Evolutionary conservation across 2,329 filamentous ascomycete genomes (phyloP), one percentile per base, ranked within the genome.

Genomic region (Nigrospora oryzae): DNA sequence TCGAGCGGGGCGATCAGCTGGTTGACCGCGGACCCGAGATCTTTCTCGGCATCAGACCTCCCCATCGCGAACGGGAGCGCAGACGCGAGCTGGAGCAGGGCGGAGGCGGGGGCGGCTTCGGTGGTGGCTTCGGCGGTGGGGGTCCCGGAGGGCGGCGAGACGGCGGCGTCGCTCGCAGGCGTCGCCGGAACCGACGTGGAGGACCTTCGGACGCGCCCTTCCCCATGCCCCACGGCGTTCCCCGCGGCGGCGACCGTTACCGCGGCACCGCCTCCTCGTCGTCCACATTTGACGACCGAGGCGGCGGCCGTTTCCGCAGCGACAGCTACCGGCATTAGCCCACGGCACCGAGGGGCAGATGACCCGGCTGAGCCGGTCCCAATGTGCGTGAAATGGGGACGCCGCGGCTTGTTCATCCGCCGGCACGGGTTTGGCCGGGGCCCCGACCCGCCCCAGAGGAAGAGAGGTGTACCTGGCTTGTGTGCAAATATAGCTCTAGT

Each of bases 21-120:
- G 83, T 89, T 38, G 84, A 89, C 59, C 74, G 82, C 44, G 86
- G 85, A 13, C 79, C 79, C 14, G 86, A 89, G 59, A 79, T 83
- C 34, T 83, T 83, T 56, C 66, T 79, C 40, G 79, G 79, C 14
- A 81, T 84, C 48, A 68, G 79, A 19, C 79, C 77, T 19, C 79
- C 79, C 1, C 72, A 77, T 48, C 66, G 75, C 11, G 73, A 78
- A 54, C 66, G 53, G 41, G 67, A 63, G 57, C 63, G 66, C 32
- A 57, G 61, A 40, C 56, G 63, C 16, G 64, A 63, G 16, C 62
- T 67, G 11, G 65, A 66, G 32, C 58, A 55, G 45, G 62, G 53
- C 45, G 51, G 52, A 17, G 38, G 40, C 11, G 37, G 45, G 12
- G 39, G 46, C 13, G 33, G 19, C 13, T 48, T 47, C 40, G 47